These are phyloP conservation scores for Glaciozyma antarctica DNA, from an alignment of 768 basidiomycete species.

Conservation along the genomic window DNA sequence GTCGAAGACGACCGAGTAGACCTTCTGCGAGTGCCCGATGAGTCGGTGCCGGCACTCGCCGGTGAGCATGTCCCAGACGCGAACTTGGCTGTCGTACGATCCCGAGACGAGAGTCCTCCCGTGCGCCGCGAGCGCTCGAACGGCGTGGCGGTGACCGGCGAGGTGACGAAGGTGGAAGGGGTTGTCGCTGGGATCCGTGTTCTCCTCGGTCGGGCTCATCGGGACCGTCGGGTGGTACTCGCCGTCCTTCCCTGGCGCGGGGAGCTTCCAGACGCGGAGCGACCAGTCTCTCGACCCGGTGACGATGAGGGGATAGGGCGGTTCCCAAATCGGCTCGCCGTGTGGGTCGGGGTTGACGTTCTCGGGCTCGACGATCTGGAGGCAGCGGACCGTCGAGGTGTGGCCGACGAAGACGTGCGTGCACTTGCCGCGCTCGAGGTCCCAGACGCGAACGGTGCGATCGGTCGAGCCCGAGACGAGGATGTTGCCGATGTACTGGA, in stretches of 20 bases:
- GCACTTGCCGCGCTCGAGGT: conserved; percentile 54
- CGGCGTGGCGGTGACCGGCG: conserved; percentile 68
- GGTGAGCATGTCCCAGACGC: conserved; percentile 41
- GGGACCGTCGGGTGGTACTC: conserved; percentile 55
- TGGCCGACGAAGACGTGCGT: conserved; percentile 93
- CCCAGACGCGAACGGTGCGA: conserved; percentile 89
- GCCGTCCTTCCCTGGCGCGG: conserved; percentile 61
- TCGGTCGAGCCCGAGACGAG: conserved; percentile 95
- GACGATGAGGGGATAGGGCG: conserved; percentile 61
- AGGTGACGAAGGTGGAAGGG: conserved; percentile 82
- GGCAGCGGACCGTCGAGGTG: conserved; percentile 88
- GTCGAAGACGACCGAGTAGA: conserved; percentile 92
- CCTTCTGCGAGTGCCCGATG: conserved; percentile 73
- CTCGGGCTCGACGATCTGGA: conserved; percentile 94
- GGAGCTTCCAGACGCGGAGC: conserved; percentile 58
- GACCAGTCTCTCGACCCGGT: conserved; percentile 63
- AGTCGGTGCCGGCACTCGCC: conserved; percentile 60
- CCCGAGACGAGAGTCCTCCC: conserved; percentile 73
- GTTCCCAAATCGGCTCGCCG: conserved; percentile 44
- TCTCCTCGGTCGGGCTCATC: conserved; percentile 44
- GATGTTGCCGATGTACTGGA: conserved; percentile 59
- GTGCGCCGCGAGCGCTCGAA: conserved; percentile 69
- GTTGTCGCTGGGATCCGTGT: conserved; percentile 51
- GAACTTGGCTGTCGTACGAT: conserved; percentile 70
- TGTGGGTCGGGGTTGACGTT: conserved; percentile 59